Conservation (phyloP, 257 asterid genomes). For the Handroanthus guayacan region DNA sequence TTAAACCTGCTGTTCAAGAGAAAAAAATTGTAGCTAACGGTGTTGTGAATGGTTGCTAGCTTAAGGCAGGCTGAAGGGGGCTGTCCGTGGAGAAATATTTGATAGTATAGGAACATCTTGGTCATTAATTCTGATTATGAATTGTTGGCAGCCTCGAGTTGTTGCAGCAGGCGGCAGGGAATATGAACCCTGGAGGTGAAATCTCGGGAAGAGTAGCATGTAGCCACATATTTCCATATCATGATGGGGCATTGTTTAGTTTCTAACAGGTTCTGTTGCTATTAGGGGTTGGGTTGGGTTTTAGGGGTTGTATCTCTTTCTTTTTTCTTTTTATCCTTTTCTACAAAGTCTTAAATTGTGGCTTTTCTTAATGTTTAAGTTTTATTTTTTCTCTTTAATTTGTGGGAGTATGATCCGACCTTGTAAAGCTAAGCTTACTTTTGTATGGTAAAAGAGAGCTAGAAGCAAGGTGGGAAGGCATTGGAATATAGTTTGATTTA, state of each 20-base stretch:
- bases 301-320: conserved; percentile 28
- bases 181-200: conserved; percentile 11
- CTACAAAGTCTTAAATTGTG: conserved; percentile 5
- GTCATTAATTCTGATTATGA: neutral
- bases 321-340: neutral
- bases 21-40: conserved; percentile 47
- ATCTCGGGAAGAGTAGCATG: conserved; percentile 13
- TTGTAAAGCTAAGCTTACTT: conserved; percentile 39
- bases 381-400: conserved; percentile 14
- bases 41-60: conserved; percentile 57
- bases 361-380: conserved; percentile 5
- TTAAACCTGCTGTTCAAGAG: conserved; percentile 43
- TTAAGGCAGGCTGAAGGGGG: conserved; percentile 35
- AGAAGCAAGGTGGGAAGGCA: conserved; percentile 35
- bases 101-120: neutral
- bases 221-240: conserved; percentile 39
- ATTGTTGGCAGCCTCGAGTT: conserved; percentile 20
- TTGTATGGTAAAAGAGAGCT: conserved; percentile 32
- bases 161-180: neutral
- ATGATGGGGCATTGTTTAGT: conserved; percentile 47
- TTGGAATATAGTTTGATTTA: conserved; percentile 33
- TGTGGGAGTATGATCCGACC: conserved; percentile 36
- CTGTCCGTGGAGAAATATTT: conserved; percentile 25
- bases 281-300: conserved; percentile 38
- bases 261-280: conserved; percentile 40